Evolutionary conservation across 2,329 filamentous ascomycete species (phyloP).

Genomic region (Cyphellophora europaea): DNA sequence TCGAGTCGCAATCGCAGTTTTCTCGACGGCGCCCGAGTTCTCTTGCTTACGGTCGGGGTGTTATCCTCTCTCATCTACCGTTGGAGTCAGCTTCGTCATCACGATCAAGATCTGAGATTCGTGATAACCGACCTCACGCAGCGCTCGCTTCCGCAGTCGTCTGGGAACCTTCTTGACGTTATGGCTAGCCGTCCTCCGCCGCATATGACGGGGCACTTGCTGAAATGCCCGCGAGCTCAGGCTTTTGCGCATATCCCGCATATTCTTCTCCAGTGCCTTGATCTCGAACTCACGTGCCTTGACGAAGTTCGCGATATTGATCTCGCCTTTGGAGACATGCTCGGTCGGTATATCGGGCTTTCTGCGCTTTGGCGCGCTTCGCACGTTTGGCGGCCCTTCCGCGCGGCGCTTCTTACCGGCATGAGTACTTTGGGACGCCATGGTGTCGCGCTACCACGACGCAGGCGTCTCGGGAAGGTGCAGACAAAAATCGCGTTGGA

Average conservation of each 20-base stretch:
- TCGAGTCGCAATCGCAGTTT: constrained; percentile 53
- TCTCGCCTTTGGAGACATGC: constrained; percentile 47
- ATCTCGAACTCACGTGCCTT: constrained; percentile 85
- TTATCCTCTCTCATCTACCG: constrained; percentile 77
- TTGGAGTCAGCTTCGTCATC: constrained; percentile 16
- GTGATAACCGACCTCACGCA: constrained; percentile 44
- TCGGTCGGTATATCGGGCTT: constrained; percentile 1
- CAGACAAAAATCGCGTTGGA: no score
- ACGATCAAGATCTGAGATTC: constrained; percentile 8
- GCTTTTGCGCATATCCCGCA: constrained; percentile 60
- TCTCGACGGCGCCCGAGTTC: constrained; percentile 35
- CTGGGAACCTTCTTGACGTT: constrained; percentile 86
- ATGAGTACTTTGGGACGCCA: no score
- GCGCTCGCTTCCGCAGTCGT: constrained; percentile 60
- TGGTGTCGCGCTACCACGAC: no score
- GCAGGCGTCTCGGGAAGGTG: no score
- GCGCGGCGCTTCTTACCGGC: not conserved
- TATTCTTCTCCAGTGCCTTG: constrained; percentile 69
- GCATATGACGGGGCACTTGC: constrained; percentile 72
- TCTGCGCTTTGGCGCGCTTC: not conserved
- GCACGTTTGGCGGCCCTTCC: not conserved
- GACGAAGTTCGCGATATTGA: constrained; percentile 78
- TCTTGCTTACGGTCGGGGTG: constrained; percentile 65
- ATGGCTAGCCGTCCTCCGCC: constrained; percentile 84
- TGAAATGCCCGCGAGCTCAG: constrained; percentile 73